Percentiles rank a stretch among this genome's conserved stretches.
Evolutionary conservation across 1,139 yeast species (phyloP).

Genomic region (Zygosaccharomyces sapae): DNA sequence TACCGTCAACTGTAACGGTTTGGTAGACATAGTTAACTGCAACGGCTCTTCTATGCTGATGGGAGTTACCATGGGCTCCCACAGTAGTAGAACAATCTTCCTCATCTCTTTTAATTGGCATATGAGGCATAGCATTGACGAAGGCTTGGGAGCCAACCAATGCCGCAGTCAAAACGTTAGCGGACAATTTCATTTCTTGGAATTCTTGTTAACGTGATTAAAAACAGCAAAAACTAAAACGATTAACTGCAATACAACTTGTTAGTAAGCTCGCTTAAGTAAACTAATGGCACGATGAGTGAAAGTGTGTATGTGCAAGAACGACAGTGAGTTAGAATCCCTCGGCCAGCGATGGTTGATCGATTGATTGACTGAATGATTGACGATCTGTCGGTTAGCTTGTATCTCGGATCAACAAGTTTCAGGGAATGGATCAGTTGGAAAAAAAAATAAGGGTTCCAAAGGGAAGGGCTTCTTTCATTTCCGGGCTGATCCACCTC

Average conservation of each 20-base stretch:
- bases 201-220: conserved; percentile 7
- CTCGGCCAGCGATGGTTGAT: background rate
- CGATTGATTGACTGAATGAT: background rate
- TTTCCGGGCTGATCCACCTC: background rate
- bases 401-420: background rate
- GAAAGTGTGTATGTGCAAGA: no score
- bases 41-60: conserved; percentile 70
- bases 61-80: conserved; percentile 33
- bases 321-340: no score
- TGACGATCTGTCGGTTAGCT: background rate
- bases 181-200: conserved; percentile 38
- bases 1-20: conserved; percentile 65
- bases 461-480: no score
- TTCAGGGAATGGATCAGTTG: background rate
- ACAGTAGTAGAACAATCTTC: conserved; percentile 33
- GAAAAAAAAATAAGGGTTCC: background rate
- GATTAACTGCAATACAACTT: background rate
- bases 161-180: conserved; percentile 33
- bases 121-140: conserved; percentile 30
- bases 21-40: conserved; percentile 79
- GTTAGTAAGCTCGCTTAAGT: background rate
- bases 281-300: no score
- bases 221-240: conserved; percentile 1
- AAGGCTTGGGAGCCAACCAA: conserved; percentile 22
- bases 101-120: conserved; percentile 24